Evolutionary conservation across 352 stramenopile species (phyloP).

Genomic region (Globisporangium rhizosaccharum): DNA sequence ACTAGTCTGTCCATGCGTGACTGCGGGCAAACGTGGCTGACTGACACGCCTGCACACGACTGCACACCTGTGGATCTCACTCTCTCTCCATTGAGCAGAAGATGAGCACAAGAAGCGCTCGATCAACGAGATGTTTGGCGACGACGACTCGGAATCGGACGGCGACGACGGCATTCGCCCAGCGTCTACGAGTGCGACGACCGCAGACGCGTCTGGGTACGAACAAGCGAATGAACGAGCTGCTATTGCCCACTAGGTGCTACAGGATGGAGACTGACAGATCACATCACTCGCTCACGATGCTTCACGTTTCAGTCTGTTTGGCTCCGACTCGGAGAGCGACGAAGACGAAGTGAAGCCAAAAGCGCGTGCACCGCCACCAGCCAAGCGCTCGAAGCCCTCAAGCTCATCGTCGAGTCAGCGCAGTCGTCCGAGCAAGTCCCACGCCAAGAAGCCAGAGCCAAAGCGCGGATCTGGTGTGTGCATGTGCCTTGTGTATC

Average conservation of each 20-base stretch:
- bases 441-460: conserved; percentile 8
- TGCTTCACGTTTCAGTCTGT: conserved; percentile 33
- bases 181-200: conserved; percentile 37
- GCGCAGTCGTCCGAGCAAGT: conserved; percentile 11
- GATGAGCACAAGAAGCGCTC: conserved; percentile 81
- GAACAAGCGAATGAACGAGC: not conserved
- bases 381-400: conserved; percentile 46
- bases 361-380: conserved; percentile 41
- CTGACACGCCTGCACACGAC: not conserved
- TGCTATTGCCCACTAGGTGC: not conserved
- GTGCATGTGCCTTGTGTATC: not conserved
- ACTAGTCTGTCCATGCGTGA: too few relatives aligned
- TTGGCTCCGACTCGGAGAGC: conserved; percentile 85
- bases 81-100: conserved; percentile 23
- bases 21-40: not conserved
- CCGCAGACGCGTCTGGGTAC: conserved; percentile 69
- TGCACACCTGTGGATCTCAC: not conserved
- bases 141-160: conserved; percentile 75
- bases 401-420: conserved; percentile 2
- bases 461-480: conserved; percentile 15
- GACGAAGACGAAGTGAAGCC: conserved; percentile 52
- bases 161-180: conserved; percentile 47
- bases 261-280: not conserved
- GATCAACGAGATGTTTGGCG: conserved; percentile 87
- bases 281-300: not conserved